phyloP scores from a whole-genome alignment of 2,329 filamentous ascomycete genomes.

The Aspergillus quadricinctus region DNA sequence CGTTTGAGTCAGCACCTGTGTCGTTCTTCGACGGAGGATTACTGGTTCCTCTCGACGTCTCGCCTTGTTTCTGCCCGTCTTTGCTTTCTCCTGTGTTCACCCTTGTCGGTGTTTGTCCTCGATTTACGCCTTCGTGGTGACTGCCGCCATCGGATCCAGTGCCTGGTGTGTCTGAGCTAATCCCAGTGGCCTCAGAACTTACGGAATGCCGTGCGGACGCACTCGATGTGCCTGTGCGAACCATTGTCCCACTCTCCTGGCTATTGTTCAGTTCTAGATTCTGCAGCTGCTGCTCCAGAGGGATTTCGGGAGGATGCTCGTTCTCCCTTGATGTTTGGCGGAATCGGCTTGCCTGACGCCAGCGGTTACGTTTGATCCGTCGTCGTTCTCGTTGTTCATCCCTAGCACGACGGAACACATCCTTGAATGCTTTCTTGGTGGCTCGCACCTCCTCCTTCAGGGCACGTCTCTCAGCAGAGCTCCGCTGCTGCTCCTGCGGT shows the following conservation, averaged over 20 bases:
- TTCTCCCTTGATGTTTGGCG: constrained; percentile 6
- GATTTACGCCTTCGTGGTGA: background rate
- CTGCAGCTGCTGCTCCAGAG: constrained; percentile 18
- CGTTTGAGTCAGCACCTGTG: background rate
- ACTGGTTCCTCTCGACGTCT: background rate
- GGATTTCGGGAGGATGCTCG: constrained; percentile 5
- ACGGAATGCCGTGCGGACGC: constrained; percentile 9
- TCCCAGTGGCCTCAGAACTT: constrained; percentile 14
- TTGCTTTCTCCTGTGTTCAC: constrained; percentile 1
- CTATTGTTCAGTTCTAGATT: constrained; percentile 16
- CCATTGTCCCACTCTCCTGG: constrained; percentile 9
- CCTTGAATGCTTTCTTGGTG: constrained; percentile 35
- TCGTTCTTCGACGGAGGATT: background rate
- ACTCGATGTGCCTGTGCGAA: constrained; percentile 7
- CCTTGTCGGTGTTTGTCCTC: background rate
- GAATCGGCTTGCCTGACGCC: constrained; percentile 17
- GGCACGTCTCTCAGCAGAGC: constrained; percentile 24
- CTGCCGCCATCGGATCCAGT: constrained; percentile 11
- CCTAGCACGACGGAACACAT: constrained; percentile 31
- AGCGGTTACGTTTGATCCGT: constrained; percentile 19
- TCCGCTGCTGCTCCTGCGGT: constrained; percentile 28
- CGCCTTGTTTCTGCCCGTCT: background rate
- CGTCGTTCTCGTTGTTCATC: constrained; percentile 31
- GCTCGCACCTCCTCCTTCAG: constrained; percentile 36
- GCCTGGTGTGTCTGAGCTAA: constrained; percentile 17